These are phyloP conservation scores for Misopates orontium DNA, from an alignment of 257 asterid species.

Conservation along the genomic window DNA sequence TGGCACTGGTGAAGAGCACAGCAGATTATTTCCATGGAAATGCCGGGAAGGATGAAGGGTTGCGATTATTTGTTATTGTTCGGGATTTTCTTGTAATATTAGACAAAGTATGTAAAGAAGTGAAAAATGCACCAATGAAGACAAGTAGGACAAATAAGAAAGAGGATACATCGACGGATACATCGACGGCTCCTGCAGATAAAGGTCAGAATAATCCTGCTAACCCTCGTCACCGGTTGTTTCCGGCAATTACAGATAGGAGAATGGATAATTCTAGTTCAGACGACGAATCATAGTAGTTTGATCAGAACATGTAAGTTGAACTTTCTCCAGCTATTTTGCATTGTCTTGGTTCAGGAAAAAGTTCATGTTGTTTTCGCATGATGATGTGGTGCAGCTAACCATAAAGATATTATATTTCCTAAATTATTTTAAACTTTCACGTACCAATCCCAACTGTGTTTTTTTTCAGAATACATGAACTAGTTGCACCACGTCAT, in stretches of 20 bases:
- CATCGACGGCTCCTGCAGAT: slow-evolving; percentile 28
- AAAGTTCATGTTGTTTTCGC: too few relatives aligned
- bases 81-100: slow-evolving; percentile 60
- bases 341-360: background rate
- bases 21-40: slow-evolving; percentile 71
- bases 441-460: too few relatives aligned
- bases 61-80: slow-evolving; percentile 52
- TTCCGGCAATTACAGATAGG: slow-evolving; percentile 52
- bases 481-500: too few relatives aligned
- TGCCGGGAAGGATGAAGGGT: slow-evolving; percentile 60
- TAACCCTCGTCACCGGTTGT: slow-evolving; percentile 45
- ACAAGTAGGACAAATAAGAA: slow-evolving; percentile 24
- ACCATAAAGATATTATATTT: too few relatives aligned
- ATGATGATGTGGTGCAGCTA: too few relatives aligned
- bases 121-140: slow-evolving; percentile 41
- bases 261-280: slow-evolving; percentile 47
- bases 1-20: slow-evolving; percentile 55
- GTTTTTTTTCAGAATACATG: too few relatives aligned
- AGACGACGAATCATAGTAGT: slow-evolving; percentile 40
- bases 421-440: too few relatives aligned
- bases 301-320: background rate
- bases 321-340: background rate
- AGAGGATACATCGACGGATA: slow-evolving; percentile 32
- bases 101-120: slow-evolving; percentile 65
- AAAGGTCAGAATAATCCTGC: slow-evolving; percentile 29